Percentiles rank a stretch among this genome's conserved stretches.
phyloP scores from a whole-genome alignment of 768 basidiomycete species.

The Dacryopinax spathularia region DNA sequence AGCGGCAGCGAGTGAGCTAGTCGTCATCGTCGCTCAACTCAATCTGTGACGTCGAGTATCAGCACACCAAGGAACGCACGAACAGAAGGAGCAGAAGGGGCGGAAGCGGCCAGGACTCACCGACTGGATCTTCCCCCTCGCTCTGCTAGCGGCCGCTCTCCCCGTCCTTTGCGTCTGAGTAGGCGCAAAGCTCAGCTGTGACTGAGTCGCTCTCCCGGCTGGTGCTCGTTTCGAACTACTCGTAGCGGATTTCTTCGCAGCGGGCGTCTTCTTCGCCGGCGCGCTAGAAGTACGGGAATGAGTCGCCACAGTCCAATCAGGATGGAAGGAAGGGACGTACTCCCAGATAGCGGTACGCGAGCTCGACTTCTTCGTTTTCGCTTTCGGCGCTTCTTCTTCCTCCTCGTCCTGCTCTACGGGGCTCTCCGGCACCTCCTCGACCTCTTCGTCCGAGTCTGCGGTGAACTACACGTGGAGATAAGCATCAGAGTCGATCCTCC shows the following conservation, averaged over 20 bases:
- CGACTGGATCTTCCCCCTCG: slow-evolving; percentile 45
- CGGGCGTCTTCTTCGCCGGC: slow-evolving; percentile 26
- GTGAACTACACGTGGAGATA: neutral
- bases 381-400: neutral
- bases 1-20: too few species aligned
- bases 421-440: slow-evolving; percentile 5
- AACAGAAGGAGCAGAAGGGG: too few species aligned
- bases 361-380: slow-evolving; percentile 18
- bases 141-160: slow-evolving; percentile 54
- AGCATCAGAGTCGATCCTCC: neutral
- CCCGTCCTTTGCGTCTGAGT: slow-evolving; percentile 38
- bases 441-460: slow-evolving; percentile 4
- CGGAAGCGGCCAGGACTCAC: too few species aligned
- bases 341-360: neutral
- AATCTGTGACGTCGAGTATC: neutral
- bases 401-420: slow-evolving; percentile 5
- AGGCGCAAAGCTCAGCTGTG: slow-evolving; percentile 51
- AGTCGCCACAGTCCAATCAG: too few species aligned
- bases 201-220: slow-evolving; percentile 29
- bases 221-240: slow-evolving; percentile 17
- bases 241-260: slow-evolving; percentile 32
- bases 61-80: neutral
- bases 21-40: neutral
- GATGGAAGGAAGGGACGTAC: neutral
- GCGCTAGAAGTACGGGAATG: slow-evolving; percentile 9